A percentile compares a stretch with the other conserved stretches of the same genome.
These are phyloP conservation scores for Diddensiella santjacobensis DNA, from an alignment of 805 yeast species.

Conservation along the genomic window DNA sequence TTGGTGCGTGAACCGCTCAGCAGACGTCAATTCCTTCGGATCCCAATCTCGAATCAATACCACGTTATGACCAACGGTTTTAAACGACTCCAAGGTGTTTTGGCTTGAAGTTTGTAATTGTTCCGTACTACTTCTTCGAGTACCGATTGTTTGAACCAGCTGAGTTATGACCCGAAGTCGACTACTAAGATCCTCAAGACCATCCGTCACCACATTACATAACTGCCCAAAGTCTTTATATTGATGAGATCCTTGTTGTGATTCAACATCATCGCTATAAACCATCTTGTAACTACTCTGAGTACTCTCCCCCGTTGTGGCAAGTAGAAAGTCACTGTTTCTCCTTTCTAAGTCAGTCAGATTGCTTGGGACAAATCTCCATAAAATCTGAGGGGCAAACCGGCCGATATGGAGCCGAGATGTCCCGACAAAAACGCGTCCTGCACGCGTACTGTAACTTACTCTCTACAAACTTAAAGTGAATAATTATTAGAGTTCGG, in stretches of 20 bases:
- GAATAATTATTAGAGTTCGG: not conserved
- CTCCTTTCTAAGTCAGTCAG: too few species aligned
- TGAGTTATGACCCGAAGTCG: slow-evolving; percentile 16
- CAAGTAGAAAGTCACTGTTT: too few species aligned
- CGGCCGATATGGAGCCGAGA: too few species aligned
- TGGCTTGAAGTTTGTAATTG: slow-evolving; percentile 17
- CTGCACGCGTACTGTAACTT: not conserved
- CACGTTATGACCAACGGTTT: slow-evolving; percentile 16
- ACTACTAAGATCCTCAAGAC: slow-evolving; percentile 16
- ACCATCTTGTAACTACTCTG: too few species aligned
- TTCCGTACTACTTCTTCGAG: not conserved
- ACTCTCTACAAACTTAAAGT: not conserved
- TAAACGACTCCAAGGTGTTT: slow-evolving; percentile 19
- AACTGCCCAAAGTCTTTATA: slow-evolving; percentile 13
- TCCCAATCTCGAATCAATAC: slow-evolving; percentile 19
- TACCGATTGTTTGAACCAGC: slow-evolving; percentile 10
- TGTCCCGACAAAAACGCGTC: too few species aligned
- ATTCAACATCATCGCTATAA: slow-evolving; percentile 3
- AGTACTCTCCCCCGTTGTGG: too few species aligned
- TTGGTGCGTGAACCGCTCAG: slow-evolving; percentile 41
- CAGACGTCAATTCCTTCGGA: slow-evolving; percentile 14
- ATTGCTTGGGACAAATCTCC: too few species aligned
- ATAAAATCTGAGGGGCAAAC: too few species aligned
- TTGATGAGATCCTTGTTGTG: not conserved
- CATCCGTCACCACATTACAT: slow-evolving; percentile 15